These are phyloP conservation scores for Kwoniella newhampshirensis DNA, from an alignment of 768 basidiomycete genomes.

Conservation along the genomic window DNA sequence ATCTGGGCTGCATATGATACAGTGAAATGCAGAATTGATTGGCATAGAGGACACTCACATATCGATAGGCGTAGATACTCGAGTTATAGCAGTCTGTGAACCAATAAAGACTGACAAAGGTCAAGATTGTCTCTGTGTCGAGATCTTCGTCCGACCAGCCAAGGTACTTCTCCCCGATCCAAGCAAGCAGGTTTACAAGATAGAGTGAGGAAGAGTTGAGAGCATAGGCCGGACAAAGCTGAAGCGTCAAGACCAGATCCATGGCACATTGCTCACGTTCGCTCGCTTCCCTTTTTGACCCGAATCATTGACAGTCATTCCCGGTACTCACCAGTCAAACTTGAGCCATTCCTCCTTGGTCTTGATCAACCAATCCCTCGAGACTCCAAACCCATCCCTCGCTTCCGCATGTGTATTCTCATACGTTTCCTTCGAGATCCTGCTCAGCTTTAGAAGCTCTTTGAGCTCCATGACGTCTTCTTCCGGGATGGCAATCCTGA, in stretches of 20 bases:
- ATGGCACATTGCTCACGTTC: too few relatives aligned
- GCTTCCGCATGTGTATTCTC: conserved; percentile 22
- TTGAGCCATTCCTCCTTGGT: conserved; percentile 26
- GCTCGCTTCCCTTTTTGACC: too few relatives aligned
- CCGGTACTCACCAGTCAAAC: conserved; percentile 36
- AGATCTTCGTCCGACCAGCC: conserved; percentile 40
- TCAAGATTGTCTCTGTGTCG: conserved; percentile 35
- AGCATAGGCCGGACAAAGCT: too few relatives aligned
- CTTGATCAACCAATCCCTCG: conserved; percentile 29
- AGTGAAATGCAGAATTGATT: too few relatives aligned
- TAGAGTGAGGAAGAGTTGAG: too few relatives aligned
- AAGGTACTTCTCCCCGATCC: conserved; percentile 50
- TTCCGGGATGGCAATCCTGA: conserved; percentile 30
- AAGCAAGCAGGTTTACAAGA: too few relatives aligned
- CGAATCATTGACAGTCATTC: too few relatives aligned
- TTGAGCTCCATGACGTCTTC: conserved; percentile 34
- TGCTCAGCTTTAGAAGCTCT: conserved; percentile 15
- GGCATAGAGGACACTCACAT: conserved; percentile 26
- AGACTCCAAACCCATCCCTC: conserved; percentile 28
- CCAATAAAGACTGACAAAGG: conserved; percentile 45
- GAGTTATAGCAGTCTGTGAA: conserved; percentile 41
- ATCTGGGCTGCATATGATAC: too few relatives aligned
- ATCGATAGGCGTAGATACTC: conserved; percentile 46
- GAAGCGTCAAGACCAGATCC: too few relatives aligned
- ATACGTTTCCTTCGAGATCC: conserved; percentile 32